These are phyloP conservation scores for Phaeodactylum tricornutum DNA, from an alignment of 108 stramenopile species.

Conservation along the genomic window DNA sequence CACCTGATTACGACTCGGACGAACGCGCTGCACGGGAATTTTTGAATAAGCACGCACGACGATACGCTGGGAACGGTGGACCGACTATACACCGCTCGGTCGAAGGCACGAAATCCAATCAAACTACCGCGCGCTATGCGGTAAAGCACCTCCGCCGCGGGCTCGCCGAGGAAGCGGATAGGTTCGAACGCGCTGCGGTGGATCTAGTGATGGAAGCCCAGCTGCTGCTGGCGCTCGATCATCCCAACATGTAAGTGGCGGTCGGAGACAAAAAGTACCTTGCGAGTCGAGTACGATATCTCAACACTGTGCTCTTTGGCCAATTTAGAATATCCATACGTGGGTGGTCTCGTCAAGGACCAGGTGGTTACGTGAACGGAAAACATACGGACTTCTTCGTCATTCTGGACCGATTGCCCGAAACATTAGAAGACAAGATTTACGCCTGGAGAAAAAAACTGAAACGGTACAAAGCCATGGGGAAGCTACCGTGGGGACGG, in stretches of 20 bases:
- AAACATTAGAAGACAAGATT: conserved; percentile 26
- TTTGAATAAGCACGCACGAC: conserved; percentile 3
- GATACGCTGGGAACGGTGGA: not conserved
- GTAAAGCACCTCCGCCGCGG: conserved; percentile 5
- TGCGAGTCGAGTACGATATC: too few relatives aligned
- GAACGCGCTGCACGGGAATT: conserved; percentile 5
- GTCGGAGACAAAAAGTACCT: too few relatives aligned
- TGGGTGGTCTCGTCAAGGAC: conserved; percentile 34
- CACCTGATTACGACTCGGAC: not conserved
- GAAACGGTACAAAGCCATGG: not conserved
- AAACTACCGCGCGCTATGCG: conserved; percentile 2
- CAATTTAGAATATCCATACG: conserved; percentile 47
- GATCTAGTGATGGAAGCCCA: conserved; percentile 18
- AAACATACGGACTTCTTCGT: conserved; percentile 28
- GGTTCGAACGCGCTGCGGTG: conserved; percentile 6
- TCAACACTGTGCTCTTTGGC: too few relatives aligned
- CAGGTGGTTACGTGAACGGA: conserved; percentile 9
- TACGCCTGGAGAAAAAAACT: conserved; percentile 5
- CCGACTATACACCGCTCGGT: not conserved
- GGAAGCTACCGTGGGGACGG: not conserved
- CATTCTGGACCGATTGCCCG: conserved; percentile 42
- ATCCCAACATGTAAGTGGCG: conserved; percentile 64
- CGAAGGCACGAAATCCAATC: not conserved
- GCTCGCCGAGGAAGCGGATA: conserved; percentile 1
- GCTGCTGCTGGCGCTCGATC: conserved; percentile 10